Evolutionary conservation across 352 stramenopile genomes (phyloP).

Genomic region (Phytophthora macrochlamydospora): DNA sequence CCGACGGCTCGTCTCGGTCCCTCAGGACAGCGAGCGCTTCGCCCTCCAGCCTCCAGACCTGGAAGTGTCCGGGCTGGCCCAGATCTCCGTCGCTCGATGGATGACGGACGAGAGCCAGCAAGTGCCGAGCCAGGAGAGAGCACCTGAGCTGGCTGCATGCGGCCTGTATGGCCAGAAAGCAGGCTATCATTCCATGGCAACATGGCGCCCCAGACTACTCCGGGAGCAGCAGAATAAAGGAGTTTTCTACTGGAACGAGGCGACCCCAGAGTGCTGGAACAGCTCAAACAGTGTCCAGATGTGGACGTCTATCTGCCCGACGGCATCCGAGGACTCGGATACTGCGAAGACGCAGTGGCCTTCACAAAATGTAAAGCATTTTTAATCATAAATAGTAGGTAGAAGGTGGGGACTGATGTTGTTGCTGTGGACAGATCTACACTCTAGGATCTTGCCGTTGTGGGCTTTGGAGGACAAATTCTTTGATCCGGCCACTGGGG

Average conservation of each 20-base stretch:
- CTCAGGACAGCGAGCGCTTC: conserved; percentile 22
- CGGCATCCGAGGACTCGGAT: conserved; percentile 40
- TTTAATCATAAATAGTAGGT: not conserved
- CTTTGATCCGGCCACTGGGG: conserved; percentile 22
- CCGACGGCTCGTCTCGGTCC: conserved; percentile 19
- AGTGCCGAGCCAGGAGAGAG: conserved; percentile 27
- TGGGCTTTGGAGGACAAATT: conserved; percentile 37
- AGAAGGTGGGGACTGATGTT: conserved; percentile 2
- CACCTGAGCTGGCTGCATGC: conserved; percentile 38
- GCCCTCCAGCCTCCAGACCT: conserved; percentile 21
- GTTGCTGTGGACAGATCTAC: conserved; percentile 18
- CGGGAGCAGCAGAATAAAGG: conserved; percentile 9
- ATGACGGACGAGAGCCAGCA: conserved; percentile 30
- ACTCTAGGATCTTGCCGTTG: conserved; percentile 37
- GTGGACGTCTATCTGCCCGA: conserved; percentile 50
- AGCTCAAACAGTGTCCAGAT: conserved; percentile 43
- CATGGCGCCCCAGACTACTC: conserved; percentile 24
- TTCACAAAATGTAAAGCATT: conserved; percentile 48
- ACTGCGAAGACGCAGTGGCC: conserved; percentile 53
- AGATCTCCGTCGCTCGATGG: conserved; percentile 26
- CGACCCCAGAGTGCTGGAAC: conserved; percentile 31
- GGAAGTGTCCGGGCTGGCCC: conserved; percentile 16
- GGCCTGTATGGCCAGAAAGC: conserved; percentile 25
- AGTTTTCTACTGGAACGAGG: conserved; percentile 24
- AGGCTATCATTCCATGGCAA: conserved; percentile 38